Evolutionary conservation across 129 eudicot genomes (phyloP).

Genomic region (Chrysanthemum seticuspe): DNA sequence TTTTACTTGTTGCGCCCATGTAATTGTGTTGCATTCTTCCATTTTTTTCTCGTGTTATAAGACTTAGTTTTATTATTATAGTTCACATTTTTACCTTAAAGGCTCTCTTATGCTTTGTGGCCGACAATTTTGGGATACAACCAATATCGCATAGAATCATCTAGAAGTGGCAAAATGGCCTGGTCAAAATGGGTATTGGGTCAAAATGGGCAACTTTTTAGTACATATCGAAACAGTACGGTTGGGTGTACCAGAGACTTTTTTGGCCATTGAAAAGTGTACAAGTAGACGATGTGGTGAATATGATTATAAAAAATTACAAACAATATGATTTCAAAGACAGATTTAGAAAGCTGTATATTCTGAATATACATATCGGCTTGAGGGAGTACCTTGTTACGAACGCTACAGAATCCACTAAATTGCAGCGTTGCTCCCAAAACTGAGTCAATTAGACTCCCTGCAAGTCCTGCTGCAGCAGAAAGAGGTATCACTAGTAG

Average conservation of each 20-base stretch:
- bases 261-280: background rate
- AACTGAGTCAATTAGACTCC: conserved; percentile 71
- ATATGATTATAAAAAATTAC: background rate
- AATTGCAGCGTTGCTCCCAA: conserved; percentile 83
- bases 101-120: too few species aligned
- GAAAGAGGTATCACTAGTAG: conserved; percentile 79
- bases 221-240: too few species aligned
- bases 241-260: background rate
- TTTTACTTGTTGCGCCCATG: background rate
- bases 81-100: too few species aligned
- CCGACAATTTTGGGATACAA: too few species aligned
- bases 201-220: background rate
- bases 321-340: background rate
- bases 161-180: background rate
- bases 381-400: conserved; percentile 59
- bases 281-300: background rate
- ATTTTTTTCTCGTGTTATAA: background rate
- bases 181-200: background rate
- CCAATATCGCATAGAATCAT: background rate
- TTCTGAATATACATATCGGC: background rate
- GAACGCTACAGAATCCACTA: conserved; percentile 82
- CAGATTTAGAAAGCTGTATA: background rate
- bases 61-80: too few species aligned
- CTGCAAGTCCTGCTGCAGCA: conserved; percentile 73
- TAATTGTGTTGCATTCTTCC: background rate